A percentile compares a stretch with the other conserved stretches of the same genome.
Evolutionary conservation across 371 early-diverging fungal species (phyloP).

Genomic region (Rhizopus delemar): DNA sequence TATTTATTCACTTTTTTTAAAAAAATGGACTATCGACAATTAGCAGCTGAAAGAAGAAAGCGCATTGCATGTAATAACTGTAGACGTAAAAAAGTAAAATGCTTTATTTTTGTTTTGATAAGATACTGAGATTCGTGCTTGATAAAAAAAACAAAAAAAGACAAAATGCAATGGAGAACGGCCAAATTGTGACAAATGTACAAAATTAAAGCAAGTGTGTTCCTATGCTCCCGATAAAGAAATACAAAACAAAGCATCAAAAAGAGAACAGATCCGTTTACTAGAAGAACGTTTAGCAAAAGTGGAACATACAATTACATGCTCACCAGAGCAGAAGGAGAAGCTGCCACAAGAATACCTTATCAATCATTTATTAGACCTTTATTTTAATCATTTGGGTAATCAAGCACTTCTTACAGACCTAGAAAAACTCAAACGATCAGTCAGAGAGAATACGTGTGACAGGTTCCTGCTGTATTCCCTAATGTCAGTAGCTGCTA

Average conservation of each 20-base stretch:
- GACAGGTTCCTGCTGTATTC: not conserved
- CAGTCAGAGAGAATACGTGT: not conserved
- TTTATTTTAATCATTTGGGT: not conserved
- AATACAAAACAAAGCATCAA: not conserved
- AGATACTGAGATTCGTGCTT: no score
- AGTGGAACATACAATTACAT: not conserved
- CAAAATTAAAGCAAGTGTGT: not conserved
- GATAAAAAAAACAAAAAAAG: not conserved
- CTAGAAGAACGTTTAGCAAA: not conserved
- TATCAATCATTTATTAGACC: not conserved
- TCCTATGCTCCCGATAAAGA: not conserved
- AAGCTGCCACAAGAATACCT: not conserved
- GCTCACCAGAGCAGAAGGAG: not conserved
- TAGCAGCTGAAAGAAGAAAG: not conserved
- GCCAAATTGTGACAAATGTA: not conserved
- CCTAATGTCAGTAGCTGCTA: not conserved
- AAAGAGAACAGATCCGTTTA: not conserved
- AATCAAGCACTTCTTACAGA: not conserved
- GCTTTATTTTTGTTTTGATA: not conserved
- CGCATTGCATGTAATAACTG: not conserved
- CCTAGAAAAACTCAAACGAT: no score
- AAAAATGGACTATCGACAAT: no score
- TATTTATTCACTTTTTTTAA: no score
- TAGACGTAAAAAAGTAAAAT: not conserved
- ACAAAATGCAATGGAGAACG: not conserved